Conservation (phyloP, 2,329 filamentous ascomycete species). For the Penicillium sp. region DNA sequence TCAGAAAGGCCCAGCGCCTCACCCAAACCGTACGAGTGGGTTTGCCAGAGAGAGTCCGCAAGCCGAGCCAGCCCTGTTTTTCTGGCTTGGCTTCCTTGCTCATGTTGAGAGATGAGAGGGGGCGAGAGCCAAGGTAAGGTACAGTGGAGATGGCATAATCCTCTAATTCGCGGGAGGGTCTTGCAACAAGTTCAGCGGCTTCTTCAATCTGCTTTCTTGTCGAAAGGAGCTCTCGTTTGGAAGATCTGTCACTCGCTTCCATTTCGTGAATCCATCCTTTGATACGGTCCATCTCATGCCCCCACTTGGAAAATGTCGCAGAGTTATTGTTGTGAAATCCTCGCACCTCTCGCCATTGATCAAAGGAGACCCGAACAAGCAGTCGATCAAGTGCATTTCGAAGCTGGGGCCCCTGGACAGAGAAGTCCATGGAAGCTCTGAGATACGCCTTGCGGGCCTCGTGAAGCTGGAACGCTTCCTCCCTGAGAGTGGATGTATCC, state of each 20-base stretch:
- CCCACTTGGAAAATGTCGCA: conserved; percentile 65
- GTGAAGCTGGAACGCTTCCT: conserved; percentile 94
- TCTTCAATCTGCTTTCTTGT: conserved; percentile 83
- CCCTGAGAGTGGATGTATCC: conserved; percentile 83
- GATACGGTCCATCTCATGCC: conserved; percentile 83
- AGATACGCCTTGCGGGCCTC: conserved; percentile 89
- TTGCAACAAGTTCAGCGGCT: conserved; percentile 65
- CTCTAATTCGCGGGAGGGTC: conserved; percentile 88
- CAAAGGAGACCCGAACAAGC: conserved; percentile 78
- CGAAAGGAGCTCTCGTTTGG: conserved; percentile 76
- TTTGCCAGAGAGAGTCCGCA: conserved; percentile 80
- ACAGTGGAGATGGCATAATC: conserved; percentile 90
- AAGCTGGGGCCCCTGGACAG: conserved; percentile 80
- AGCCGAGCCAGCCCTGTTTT: conserved; percentile 93
- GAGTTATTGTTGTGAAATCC: conserved; percentile 65
- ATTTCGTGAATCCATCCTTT: conserved; percentile 92
- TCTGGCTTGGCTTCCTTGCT: conserved; percentile 57
- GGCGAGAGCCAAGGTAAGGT: conserved; percentile 73
- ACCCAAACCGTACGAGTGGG: conserved; percentile 88
- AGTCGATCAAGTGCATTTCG: conserved; percentile 82
- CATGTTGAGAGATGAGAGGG: conserved; percentile 64
- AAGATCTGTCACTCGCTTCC: conserved; percentile 81
- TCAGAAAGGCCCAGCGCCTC: conserved; percentile 92
- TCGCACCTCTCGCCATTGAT: conserved; percentile 86
- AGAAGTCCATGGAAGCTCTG: conserved; percentile 91